A percentile compares a stretch with the other conserved stretches of the same genome.
Conservation (phyloP, 1,284 basidiomycete genomes). For the Puccinia brachypodii region DNA sequence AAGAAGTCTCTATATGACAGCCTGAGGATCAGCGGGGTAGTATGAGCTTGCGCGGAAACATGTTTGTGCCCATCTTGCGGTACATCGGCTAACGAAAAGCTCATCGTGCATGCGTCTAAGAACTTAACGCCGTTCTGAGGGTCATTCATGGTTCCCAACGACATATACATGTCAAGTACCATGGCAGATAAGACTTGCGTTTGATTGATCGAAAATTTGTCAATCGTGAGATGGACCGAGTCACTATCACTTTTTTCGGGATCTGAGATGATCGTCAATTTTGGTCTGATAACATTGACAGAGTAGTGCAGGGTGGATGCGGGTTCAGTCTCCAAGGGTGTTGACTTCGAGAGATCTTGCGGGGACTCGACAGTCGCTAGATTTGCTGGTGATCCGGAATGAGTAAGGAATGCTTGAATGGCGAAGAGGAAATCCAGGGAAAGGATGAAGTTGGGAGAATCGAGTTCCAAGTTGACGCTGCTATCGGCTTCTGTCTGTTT, state of each 20-base stretch:
- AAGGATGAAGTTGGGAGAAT: slow-evolving; percentile 91
- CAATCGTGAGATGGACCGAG: slow-evolving; percentile 43
- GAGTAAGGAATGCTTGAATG: slow-evolving; percentile 78
- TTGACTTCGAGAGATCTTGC: slow-evolving; percentile 18
- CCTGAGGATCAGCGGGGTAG: slow-evolving; percentile 40
- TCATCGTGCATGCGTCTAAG: slow-evolving; percentile 46
- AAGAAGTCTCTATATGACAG: slow-evolving; percentile 43
- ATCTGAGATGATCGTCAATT: slow-evolving; percentile 44
- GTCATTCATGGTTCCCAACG: slow-evolving; percentile 45
- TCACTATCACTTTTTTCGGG: slow-evolving; percentile 45
- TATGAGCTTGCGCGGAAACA: slow-evolving; percentile 34
- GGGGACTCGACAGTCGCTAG: slow-evolving; percentile 3
- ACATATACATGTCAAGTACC: slow-evolving; percentile 42
- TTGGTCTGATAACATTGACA: slow-evolving; percentile 41
- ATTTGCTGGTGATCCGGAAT: slow-evolving; percentile 61
- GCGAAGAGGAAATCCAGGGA: slow-evolving; percentile 90
- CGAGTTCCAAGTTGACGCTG: slow-evolving; percentile 80
- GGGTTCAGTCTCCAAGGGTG: background rate
- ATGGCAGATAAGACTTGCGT: slow-evolving; percentile 27
- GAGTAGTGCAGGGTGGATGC: slow-evolving; percentile 25
- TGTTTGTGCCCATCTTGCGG: slow-evolving; percentile 15
- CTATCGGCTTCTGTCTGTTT: slow-evolving; percentile 68
- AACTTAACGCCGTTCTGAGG: slow-evolving; percentile 38
- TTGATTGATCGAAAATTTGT: slow-evolving; percentile 45
- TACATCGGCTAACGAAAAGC: slow-evolving; percentile 31